Evolutionary conservation across 106 monocot genomes (phyloP).

Genomic region (Dioscorea alata): DNA sequence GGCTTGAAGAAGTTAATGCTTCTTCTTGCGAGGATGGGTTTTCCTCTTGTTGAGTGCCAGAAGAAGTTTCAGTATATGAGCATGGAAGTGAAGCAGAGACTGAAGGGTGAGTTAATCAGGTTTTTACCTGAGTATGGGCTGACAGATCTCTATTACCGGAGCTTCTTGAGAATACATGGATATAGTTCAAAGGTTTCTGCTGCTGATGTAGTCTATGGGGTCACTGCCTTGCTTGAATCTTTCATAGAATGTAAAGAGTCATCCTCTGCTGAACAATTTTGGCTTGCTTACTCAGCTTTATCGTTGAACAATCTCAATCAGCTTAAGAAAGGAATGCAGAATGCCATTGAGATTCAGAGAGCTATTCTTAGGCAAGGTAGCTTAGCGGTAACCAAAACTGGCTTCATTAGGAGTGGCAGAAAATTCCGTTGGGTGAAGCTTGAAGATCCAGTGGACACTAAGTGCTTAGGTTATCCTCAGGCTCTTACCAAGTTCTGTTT

Average conservation of each 20-base stretch:
- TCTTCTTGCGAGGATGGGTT: constrained; percentile 86
- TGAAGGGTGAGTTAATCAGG: constrained; percentile 71
- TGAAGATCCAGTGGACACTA: constrained; percentile 78
- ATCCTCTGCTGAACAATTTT: constrained; percentile 64
- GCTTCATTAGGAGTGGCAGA: constrained; percentile 75
- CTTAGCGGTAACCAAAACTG: constrained; percentile 81
- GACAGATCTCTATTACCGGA: constrained; percentile 80
- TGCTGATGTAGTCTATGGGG: constrained; percentile 93
- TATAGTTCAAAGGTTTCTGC: constrained; percentile 81
- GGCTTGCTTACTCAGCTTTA: constrained; percentile 84
- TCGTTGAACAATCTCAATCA: constrained; percentile 60
- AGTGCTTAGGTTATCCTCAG: constrained; percentile 60
- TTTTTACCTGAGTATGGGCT: constrained; percentile 89
- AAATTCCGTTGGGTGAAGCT: constrained; percentile 94
- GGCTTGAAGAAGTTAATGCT: constrained; percentile 89
- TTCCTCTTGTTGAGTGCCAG: constrained; percentile 80
- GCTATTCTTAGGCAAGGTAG: constrained; percentile 91
- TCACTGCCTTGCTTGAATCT: constrained; percentile 81
- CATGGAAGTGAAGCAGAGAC: constrained; percentile 76
- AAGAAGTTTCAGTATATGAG: constrained; percentile 98
- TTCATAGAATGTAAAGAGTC: constrained; percentile 28
- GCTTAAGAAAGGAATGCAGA: constrained; percentile 79
- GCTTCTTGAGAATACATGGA: constrained; percentile 75
- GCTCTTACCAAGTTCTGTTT: constrained; percentile 89
- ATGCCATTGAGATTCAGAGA: constrained; percentile 86